Base-by-base conservation (phyloP, 75 land plant genomes). In the Pseudotsuga menziesii region DNA sequence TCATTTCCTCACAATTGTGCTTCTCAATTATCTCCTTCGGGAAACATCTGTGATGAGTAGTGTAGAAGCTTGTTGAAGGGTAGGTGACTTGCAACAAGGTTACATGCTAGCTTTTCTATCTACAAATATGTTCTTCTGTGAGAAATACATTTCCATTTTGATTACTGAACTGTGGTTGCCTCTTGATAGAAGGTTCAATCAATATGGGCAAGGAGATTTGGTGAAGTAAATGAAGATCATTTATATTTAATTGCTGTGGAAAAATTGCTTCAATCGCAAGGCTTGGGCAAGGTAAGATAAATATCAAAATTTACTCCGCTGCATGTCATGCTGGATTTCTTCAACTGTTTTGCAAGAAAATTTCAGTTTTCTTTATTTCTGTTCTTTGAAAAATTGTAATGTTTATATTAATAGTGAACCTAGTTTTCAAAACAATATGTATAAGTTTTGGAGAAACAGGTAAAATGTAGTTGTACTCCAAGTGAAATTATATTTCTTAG, bases 141-240 rank as follows among this genome's bases (percentile, higher is more conserved):
- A 48, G 8, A 48, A 48, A 48, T 48, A 48, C 12, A 25, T 69
- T 69, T 41, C 23, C 52, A 41, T 13, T 73, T 55, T 25, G 3
- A 19, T 73, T 73, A 73, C 23, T 52, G 72, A 36, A 41, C n/a
- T 41, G 7, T 25, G 71, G 23, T 17, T 67, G 16, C 14, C 25
- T 56, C 64, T 59, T 75, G 58, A 74, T 83, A 94, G 97, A 90
- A 75, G 52, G 89, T 92, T 69, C 77, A 72, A 55, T 61, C 80
- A 63, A 74, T 74, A 73, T 96, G 98, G 98, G 81, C 77, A 72
- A 89, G 85, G 76, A 82, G 88, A 77, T 96, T 91, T 84, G 83
- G 83, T 76, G 92, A 89, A 61, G 73, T 80, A 44, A 78, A 87
- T 77, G 83, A 82, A 56, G 82, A 87, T 22, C 83, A 82, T 55